Conservation (phyloP, 306 rosid species). For the barrel medic (Medicago truncatula) region MtrunA17r5.0-ANR NC_053046.1:2361501-2362000, state of each 20-base stretch:
- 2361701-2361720: slow-evolving; percentile 98
- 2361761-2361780: slow-evolving; percentile 85
- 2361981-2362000: slow-evolving; percentile 58
- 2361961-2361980: not conserved
- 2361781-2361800: slow-evolving; percentile 87
- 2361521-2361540: slow-evolving; percentile 61
- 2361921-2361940: slow-evolving; percentile 35
- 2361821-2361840: slow-evolving; percentile 87
- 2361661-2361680: slow-evolving; percentile 74
- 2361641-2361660: slow-evolving; percentile 88
- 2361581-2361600: slow-evolving; percentile 77
- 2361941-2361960: slow-evolving; percentile 44
- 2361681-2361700: slow-evolving; percentile 75
- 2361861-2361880: slow-evolving; percentile 57
- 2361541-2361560: slow-evolving; percentile 59
- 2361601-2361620: slow-evolving; percentile 81
- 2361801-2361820: slow-evolving; percentile 89
- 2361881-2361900: slow-evolving; percentile 84
- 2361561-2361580: slow-evolving; percentile 54
- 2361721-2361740: slow-evolving; percentile 63
- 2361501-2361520: slow-evolving; percentile 66
- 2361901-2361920: slow-evolving; percentile 67
- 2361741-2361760: slow-evolving; percentile 80
- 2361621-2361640: slow-evolving; percentile 81
- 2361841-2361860: slow-evolving; percentile 36